Evolutionary conservation across 768 basidiomycete genomes (phyloP), one percentile per base, ranked within the genome.

Genomic region (Suillus tomentosus): DNA sequence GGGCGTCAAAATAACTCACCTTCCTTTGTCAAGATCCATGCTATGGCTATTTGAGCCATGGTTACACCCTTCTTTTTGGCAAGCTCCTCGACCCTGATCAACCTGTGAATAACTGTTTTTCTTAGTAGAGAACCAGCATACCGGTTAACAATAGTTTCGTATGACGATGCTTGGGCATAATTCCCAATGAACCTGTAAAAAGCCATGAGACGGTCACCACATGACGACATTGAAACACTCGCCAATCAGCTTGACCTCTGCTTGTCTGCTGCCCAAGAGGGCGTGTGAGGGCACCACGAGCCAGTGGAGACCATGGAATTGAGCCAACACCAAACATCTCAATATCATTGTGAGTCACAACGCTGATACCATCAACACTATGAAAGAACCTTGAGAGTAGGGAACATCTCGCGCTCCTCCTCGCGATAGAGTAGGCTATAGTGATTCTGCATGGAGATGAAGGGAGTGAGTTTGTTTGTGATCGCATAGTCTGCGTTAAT

Each of bases 371-470:
- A 11, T 60, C 19, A 48, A 31, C 1, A 24, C 9, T 43, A 42
- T 61, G 13, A 31, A 51, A n/a, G 17, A 37, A 77, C 75, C 68
- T 78, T 74, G 50, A 82, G 72, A 3, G 77, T 77, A n/a, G 87
- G 86, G 67, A 85, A 81, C 82, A 85, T 84, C 69, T 84, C 84
- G 31, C 75, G 79, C 69, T 85, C 87, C 70, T 88, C 87, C 70
- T 88, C 87, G 50, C 86, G 81, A 69, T 87, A 87, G 43, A 85
- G 53, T 6, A 85, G 77, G 63, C 71, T 81, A 70, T 87, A 82
- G 65, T 84, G 81, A 72, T 88, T 86, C 72, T 88, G 87, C 87
- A 88, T 87, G 11, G 83, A 83, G 73, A 87, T 83, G 74, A 88
- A 87, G 6, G 81, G 83, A 8, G 82, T 84, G 40, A 81, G 75